Conservation (phyloP, 2,329 filamentous ascomycete genomes). For the Harringtonia lauricola region DNA sequence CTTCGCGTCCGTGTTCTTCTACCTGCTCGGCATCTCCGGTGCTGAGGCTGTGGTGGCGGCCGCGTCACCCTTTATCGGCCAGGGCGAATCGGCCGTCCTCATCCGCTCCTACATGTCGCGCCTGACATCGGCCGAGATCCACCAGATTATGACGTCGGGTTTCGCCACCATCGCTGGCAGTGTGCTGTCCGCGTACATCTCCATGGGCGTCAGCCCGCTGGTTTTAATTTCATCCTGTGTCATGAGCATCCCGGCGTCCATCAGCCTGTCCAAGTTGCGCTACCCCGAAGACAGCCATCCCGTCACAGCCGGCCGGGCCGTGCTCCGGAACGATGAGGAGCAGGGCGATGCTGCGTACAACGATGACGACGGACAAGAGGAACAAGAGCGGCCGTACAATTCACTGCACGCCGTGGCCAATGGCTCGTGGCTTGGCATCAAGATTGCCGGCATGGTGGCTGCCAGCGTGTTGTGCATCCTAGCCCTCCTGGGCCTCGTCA, state of each 20-base stretch:
- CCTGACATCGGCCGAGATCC: constrained; percentile 77
- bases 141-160: constrained; percentile 86
- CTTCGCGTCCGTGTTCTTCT: constrained; percentile 86
- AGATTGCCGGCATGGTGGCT: constrained; percentile 76
- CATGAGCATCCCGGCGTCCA: constrained; percentile 88
- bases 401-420: constrained; percentile 76
- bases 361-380: background rate
- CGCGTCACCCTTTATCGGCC: constrained; percentile 86
- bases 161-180: constrained; percentile 89
- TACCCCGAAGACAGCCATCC: constrained; percentile 84
- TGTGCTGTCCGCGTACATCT: constrained; percentile 77
- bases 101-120: constrained; percentile 79
- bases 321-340: background rate
- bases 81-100: constrained; percentile 88
- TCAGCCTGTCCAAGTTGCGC: constrained; percentile 81
- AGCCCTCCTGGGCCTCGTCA: constrained; percentile 60
- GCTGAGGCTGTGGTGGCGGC: constrained; percentile 90
- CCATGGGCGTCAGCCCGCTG: constrained; percentile 71
- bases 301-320: constrained; percentile 58
- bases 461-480: constrained; percentile 76
- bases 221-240: constrained; percentile 85
- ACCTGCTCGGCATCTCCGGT: constrained; percentile 75
- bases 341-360: background rate
- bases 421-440: constrained; percentile 75
- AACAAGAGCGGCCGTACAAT: constrained; percentile 46